Evolutionary conservation across 2,329 filamentous ascomycete species (phyloP).

Genomic region (Penicillium oxalicum): DNA sequence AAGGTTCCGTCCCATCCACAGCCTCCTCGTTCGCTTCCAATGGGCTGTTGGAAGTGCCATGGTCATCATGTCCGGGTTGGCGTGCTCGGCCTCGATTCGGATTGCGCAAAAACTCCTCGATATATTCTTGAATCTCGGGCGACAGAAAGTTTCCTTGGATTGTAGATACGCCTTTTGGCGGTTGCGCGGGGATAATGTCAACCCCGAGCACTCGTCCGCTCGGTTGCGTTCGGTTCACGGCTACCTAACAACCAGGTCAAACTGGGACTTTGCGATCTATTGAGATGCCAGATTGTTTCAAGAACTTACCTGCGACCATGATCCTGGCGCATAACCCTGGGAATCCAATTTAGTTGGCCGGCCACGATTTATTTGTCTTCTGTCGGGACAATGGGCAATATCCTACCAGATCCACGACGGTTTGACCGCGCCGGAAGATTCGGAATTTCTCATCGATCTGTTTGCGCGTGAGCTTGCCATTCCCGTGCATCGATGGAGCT

Average conservation of each 20-base stretch:
- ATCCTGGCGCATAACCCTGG: constrained; percentile 50
- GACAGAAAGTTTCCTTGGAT: constrained; percentile 93
- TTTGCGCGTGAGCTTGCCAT: constrained; percentile 2
- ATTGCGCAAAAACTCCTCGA: constrained; percentile 68
- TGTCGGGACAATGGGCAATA: neutral
- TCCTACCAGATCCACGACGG: constrained; percentile 76
- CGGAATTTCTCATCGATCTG: constrained; percentile 77
- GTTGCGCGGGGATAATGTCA: constrained; percentile 87
- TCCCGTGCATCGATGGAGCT: too few species aligned
- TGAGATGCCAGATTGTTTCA: too few species aligned
- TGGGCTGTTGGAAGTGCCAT: constrained; percentile 4
- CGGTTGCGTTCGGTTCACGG: constrained; percentile 69
- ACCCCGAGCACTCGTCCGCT: constrained; percentile 79
- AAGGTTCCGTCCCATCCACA: neutral
- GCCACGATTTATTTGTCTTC: neutral
- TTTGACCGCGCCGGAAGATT: constrained; percentile 73
- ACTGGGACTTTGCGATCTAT: too few species aligned
- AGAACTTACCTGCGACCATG: constrained; percentile 52
- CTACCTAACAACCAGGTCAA: constrained; percentile 54
- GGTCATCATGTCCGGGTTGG: constrained; percentile 12
- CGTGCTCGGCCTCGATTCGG: constrained; percentile 53
- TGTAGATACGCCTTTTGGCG: constrained; percentile 83
- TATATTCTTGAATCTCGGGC: constrained; percentile 64
- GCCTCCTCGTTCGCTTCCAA: constrained; percentile 5
- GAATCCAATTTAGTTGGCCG: constrained; percentile 2